These are phyloP conservation scores for Linum tenue DNA, from an alignment of 345 rosid genomes.

Conservation along the genomic window DNA sequence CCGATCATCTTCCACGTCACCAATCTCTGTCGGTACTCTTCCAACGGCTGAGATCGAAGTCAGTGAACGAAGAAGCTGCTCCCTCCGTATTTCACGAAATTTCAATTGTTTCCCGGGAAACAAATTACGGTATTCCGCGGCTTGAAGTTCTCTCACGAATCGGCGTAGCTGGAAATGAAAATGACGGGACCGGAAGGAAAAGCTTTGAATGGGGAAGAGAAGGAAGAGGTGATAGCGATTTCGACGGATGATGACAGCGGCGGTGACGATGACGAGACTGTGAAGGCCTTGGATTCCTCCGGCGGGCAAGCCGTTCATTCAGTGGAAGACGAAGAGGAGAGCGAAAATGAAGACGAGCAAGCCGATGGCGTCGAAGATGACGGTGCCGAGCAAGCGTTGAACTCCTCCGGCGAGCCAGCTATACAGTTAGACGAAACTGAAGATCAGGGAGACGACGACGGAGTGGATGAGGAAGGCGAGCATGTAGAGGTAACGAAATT, in stretches of 20 bases:
- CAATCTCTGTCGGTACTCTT: slow-evolving; percentile 31
- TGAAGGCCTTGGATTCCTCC: background rate
- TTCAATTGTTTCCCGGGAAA: slow-evolving; percentile 1
- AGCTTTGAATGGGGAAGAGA: background rate
- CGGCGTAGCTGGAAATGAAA: slow-evolving; percentile 27
- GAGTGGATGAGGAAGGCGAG: slow-evolving; percentile 27
- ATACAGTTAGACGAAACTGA: slow-evolving; percentile 39
- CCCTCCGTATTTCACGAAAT: background rate
- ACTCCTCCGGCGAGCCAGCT: slow-evolving; percentile 48
- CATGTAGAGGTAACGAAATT: slow-evolving; percentile 3
- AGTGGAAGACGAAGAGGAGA: background rate
- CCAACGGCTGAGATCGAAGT: slow-evolving; percentile 53
- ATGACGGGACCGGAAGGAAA: slow-evolving; percentile 38
- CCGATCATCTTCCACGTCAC: slow-evolving; percentile 40
- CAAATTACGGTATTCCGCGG: background rate
- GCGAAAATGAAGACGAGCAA: background rate
- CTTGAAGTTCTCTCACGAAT: background rate
- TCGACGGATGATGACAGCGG: slow-evolving; percentile 22
- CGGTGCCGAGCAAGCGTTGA: slow-evolving; percentile 47
- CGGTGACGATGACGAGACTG: slow-evolving; percentile 17
- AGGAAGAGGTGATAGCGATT: slow-evolving; percentile 15
- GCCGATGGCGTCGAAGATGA: slow-evolving; percentile 27
- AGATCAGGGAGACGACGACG: slow-evolving; percentile 21
- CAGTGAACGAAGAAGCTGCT: slow-evolving; percentile 37
- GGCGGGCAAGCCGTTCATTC: background rate